A percentile compares a stretch with the other conserved stretches of the same genome.
These are phyloP conservation scores for Nyctanthes arbortristis DNA, from an alignment of 257 asterid species.

Conservation along the genomic window DNA sequence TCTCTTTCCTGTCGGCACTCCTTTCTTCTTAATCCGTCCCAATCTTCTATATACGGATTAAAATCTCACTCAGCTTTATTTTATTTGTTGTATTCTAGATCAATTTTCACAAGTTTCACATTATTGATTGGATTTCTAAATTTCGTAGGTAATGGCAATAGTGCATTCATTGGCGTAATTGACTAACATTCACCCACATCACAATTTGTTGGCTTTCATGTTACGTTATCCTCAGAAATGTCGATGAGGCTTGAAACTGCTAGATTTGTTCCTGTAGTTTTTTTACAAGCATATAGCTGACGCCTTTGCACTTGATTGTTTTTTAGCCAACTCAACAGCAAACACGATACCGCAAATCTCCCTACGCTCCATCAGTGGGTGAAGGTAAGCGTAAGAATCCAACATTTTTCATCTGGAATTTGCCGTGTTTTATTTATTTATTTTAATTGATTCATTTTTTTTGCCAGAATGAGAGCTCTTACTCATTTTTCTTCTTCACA, in stretches of 20 bases:
- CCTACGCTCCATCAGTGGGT: conserved; percentile 85
- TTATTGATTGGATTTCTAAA: no score
- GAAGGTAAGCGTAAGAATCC: conserved; percentile 62
- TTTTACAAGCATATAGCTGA: conserved; percentile 16
- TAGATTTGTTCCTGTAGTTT: not conserved
- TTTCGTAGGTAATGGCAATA: no score
- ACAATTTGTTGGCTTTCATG: not conserved
- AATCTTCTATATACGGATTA: no score
- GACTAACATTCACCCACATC: no score
- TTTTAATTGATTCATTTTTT: not conserved
- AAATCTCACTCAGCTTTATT: no score
- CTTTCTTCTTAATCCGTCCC: no score
- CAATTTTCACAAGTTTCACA: no score
- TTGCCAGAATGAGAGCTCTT: not conserved
- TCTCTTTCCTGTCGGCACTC: no score
- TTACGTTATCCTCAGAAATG: not conserved
- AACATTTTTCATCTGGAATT: not conserved
- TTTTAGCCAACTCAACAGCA: conserved; percentile 92
- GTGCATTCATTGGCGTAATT: no score
- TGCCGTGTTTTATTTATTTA: not conserved
- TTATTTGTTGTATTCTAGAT: no score
- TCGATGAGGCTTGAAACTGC: conserved; percentile 1
- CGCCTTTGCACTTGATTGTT: conserved; percentile 29
- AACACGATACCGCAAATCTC: conserved; percentile 92
- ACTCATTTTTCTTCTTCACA: not conserved